Evolutionary conservation across 805 yeast genomes (phyloP).

Genomic region (Osmozyma mogii): DNA sequence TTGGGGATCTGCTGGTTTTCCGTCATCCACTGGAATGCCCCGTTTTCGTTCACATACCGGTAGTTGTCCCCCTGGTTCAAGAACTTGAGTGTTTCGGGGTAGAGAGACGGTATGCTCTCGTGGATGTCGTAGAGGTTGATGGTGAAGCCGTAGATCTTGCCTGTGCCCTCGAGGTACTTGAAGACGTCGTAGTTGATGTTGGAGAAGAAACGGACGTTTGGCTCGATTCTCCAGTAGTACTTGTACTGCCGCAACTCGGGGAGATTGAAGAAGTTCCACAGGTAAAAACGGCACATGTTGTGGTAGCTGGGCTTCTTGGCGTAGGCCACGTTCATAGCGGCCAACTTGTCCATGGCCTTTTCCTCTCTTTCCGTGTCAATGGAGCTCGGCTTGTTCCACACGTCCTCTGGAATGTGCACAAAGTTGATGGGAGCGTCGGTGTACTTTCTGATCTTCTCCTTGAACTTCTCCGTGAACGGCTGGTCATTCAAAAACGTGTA

Average conservation of each 20-base stretch:
- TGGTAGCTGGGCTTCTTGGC: conserved; percentile 61
- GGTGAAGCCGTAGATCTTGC: conserved; percentile 68
- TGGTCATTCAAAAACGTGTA: conserved; percentile 73
- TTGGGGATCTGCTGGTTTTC: conserved; percentile 46
- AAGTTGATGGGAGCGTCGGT: conserved; percentile 27
- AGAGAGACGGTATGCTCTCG: conserved; percentile 50
- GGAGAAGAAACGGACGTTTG: conserved; percentile 59
- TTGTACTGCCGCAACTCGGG: conserved; percentile 53
- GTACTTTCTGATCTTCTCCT: conserved; percentile 27
- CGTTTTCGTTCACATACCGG: conserved; percentile 39
- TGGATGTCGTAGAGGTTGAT: conserved; percentile 65
- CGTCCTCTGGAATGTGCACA: conserved; percentile 32
- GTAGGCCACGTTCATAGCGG: conserved; percentile 45
- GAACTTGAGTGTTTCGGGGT: conserved; percentile 64
- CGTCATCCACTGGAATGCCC: conserved; percentile 45
- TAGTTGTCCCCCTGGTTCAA: conserved; percentile 49
- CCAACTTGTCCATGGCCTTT: conserved; percentile 33
- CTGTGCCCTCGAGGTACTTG: conserved; percentile 59
- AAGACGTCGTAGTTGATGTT: conserved; percentile 71
- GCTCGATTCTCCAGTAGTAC: conserved; percentile 81
- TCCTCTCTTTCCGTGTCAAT: conserved; percentile 42
- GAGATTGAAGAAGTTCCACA: conserved; percentile 54
- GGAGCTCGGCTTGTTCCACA: conserved; percentile 54
- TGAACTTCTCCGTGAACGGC: conserved; percentile 55
- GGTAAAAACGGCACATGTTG: conserved; percentile 79